Percentiles rank a stretch among this genome's conserved stretches.
These are phyloP conservation scores for Trichosporon asahii DNA, from an alignment of 1,284 basidiomycete genomes.

Conservation along the genomic window DNA sequence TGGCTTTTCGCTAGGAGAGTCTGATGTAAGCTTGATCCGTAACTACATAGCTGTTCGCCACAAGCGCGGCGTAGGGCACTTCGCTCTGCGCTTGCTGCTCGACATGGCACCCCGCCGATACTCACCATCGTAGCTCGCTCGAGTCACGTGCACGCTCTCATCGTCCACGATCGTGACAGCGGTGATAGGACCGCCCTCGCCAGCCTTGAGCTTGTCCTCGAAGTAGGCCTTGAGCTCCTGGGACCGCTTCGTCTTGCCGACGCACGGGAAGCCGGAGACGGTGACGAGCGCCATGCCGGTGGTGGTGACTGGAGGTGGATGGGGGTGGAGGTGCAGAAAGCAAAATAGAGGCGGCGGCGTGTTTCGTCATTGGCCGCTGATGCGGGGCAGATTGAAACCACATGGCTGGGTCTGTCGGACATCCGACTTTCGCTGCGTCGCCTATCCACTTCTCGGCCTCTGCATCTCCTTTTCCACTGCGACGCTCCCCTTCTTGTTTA, in stretches of 20 bases:
- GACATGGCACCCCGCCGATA: constrained; percentile 16
- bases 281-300: constrained; percentile 83
- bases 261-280: constrained; percentile 82
- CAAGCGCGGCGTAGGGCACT: too few relatives aligned
- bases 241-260: constrained; percentile 78
- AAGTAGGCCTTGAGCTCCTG: constrained; percentile 64
- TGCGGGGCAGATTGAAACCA: constrained; percentile 8
- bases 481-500: not conserved
- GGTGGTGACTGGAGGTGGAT: not conserved
- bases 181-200: constrained; percentile 40
- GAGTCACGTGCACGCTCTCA: constrained; percentile 63
- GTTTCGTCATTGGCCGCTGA: constrained; percentile 1
- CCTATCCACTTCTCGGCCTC: not conserved
- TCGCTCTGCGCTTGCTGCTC: too few relatives aligned
- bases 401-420: not conserved
- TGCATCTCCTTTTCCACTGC: not conserved
- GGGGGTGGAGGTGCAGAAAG: not conserved
- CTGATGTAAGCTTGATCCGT: constrained; percentile 52
- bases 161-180: constrained; percentile 71
- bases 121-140: constrained; percentile 72
- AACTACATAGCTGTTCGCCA: too few relatives aligned
- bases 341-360: not conserved
- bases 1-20: constrained; percentile 79
- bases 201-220: constrained; percentile 53
- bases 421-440: not conserved